phyloP scores from a whole-genome alignment of 2,329 filamentous ascomycete genomes.

The Colletotrichum coccodes region DNA sequence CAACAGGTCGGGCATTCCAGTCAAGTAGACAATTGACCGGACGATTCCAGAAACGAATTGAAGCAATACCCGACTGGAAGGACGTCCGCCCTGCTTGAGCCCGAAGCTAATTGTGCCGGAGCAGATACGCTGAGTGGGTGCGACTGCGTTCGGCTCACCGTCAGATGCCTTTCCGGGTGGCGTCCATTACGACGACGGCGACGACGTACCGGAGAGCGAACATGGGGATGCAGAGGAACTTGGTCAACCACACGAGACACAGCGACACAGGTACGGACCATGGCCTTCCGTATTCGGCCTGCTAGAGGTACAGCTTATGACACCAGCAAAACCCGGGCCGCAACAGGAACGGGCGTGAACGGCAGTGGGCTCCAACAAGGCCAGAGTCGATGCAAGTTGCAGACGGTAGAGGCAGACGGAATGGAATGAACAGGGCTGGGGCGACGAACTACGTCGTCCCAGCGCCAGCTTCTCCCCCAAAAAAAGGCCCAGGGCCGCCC shows the following conservation, averaged over 20 bases:
- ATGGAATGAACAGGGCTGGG: conserved; percentile 18
- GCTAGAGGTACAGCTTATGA: neutral
- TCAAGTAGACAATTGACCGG: conserved; percentile 4
- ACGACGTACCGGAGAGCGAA: conserved; percentile 20
- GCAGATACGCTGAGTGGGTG: conserved; percentile 14
- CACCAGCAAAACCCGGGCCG: conserved; percentile 28
- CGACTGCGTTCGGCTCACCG: conserved; percentile 29
- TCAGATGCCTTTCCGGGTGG: conserved; percentile 33
- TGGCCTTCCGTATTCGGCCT: conserved; percentile 19
- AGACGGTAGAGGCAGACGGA: neutral
- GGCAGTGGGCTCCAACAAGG: neutral
- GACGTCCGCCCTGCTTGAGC: conserved; percentile 23
- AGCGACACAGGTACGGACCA: conserved; percentile 8
- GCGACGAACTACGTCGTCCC: conserved; percentile 24
- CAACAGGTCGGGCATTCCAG: neutral
- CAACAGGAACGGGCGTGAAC: conserved; percentile 14
- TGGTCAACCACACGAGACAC: conserved; percentile 26
- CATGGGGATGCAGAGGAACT: conserved; percentile 12
- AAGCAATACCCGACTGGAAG: conserved; percentile 28
- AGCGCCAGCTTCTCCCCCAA: conserved; percentile 2
- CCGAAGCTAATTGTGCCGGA: conserved; percentile 24
- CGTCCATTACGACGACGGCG: conserved; percentile 33
- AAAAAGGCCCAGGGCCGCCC: neutral
- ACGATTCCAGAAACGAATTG: conserved; percentile 21
- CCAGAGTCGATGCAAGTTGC: neutral